Base-by-base conservation (phyloP, 176 grass and related monocot species). In the Miscanthus lutarioriparius region DNA sequence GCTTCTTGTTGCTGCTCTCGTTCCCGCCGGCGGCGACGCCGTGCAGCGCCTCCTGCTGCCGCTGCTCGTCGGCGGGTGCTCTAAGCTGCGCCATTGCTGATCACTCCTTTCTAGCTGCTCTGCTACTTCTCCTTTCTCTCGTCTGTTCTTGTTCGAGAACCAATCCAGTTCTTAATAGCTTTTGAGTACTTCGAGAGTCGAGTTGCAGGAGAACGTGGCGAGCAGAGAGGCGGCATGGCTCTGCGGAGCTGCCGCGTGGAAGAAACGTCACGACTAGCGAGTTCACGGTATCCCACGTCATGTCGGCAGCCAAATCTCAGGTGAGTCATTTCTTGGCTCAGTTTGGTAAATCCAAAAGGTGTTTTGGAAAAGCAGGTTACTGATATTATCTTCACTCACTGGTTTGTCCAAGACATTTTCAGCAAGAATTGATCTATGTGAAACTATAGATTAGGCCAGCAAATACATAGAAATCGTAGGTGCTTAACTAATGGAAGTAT, bases 1-100 rank as follows among this genome's bases (percentile, higher is more conserved):
- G 82, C 82, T 91, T 94, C 85, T 92, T 97, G 71, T 80, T 90
- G 62, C 62, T 90, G 66, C 72, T 90, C 12, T 84, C 70, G 40
- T 17, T 8, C 12, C 16, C 32, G 38, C 2, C 41, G 22, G 6
- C 28, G 51, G 0, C 70, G 19, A 3, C 19, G 66, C 39, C 63
- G 28, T 17, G 58, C 66, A 74, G 45, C 26, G 10, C 54, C 30
- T 67, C 22, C 56, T 61, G 49, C 78, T 49, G 82, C 65, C 12
- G 41, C 72, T 51, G 78, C 65, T 82, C 66, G 5, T 69, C 66
- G 26, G 53, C 20, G 7, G 27, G 19, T 26, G 79, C 66, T 65
- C 56, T 66, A 67, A 86, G 27, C 79, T 82, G 88, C 88, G 78
- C 73, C 83, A 90, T 82, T 27, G 72, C 72, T 43, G 19, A 76